phyloP scores from a whole-genome alignment of 768 basidiomycete species.

The Lentinula lateritia region DNA sequence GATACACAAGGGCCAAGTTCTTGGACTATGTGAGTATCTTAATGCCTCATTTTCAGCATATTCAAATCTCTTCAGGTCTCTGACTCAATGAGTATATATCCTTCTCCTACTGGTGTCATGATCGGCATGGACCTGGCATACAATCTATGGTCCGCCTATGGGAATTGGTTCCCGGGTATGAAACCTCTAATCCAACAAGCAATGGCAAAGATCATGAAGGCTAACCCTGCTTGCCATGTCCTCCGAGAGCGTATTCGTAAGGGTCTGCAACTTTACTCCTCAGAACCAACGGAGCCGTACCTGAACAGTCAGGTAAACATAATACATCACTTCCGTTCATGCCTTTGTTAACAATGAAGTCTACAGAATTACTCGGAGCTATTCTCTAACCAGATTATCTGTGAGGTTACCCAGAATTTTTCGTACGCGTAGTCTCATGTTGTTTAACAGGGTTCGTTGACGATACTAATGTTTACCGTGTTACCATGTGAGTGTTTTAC shows the following conservation, averaged over 20 bases:
- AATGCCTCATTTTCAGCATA: not conserved
- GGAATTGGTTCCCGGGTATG: conserved; percentile 99
- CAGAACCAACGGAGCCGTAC: conserved; percentile 98
- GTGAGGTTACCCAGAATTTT: conserved; percentile 26
- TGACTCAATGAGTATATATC: conserved; percentile 98
- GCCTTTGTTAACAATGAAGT: conserved; percentile 1
- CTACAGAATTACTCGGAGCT: conserved; percentile 83
- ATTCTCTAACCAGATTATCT: conserved; percentile 98
- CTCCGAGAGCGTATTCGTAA: conserved; percentile 98
- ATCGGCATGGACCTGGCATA: conserved; percentile 99
- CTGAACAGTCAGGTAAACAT: conserved; percentile 79
- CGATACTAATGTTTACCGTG: conserved; percentile 99
- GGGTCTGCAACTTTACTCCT: conserved; percentile 96
- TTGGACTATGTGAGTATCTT: conserved; percentile 77
- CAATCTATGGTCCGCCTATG: conserved; percentile 97
- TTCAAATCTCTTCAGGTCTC: conserved; percentile 51
- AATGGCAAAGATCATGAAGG: conserved; percentile 99
- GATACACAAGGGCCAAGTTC: conserved; percentile 98
- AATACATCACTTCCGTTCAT: not conserved
- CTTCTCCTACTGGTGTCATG: conserved; percentile 97
- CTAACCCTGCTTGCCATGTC: conserved; percentile 96
- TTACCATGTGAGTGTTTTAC: conserved; percentile 63
- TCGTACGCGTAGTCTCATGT: not conserved
- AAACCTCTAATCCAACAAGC: conserved; percentile 98
- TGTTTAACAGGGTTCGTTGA: conserved; percentile 82